phyloP scores from a whole-genome alignment of 2,329 filamentous ascomycete genomes.

The Fusarium coffeatum region DNA sequence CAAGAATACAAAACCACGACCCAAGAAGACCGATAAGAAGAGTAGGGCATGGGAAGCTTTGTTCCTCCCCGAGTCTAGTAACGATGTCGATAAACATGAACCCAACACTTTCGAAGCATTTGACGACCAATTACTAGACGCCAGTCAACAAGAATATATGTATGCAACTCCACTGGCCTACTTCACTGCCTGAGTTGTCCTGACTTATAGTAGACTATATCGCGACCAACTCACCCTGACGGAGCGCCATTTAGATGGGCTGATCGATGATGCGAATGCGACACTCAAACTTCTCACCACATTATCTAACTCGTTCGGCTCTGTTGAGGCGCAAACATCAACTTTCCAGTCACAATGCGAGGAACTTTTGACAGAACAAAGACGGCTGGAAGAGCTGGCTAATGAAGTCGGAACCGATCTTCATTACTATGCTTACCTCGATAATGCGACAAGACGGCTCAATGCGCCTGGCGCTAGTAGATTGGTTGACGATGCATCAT shows the following conservation, averaged over 20 bases:
- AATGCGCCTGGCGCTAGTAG: slow-evolving; percentile 92
- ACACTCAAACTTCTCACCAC: slow-evolving; percentile 81
- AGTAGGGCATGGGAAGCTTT: slow-evolving; percentile 65
- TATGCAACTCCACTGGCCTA: slow-evolving; percentile 56
- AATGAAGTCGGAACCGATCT: slow-evolving; percentile 88
- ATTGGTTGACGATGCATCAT: slow-evolving; percentile 84
- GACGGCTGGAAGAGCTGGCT: slow-evolving; percentile 79
- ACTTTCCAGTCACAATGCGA: slow-evolving; percentile 94
- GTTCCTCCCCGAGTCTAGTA: slow-evolving; percentile 47
- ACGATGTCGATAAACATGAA: slow-evolving; percentile 43
- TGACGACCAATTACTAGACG: slow-evolving; percentile 77
- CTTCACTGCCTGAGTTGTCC: slow-evolving; percentile 24
- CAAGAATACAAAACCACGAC: slow-evolving; percentile 60
- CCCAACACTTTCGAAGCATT: slow-evolving; percentile 50
- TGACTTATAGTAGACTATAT: slow-evolving; percentile 69
- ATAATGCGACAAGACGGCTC: slow-evolving; percentile 87
- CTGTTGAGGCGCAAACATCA: slow-evolving; percentile 91
- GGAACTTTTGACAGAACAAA: slow-evolving; percentile 84
- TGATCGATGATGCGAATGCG: slow-evolving; percentile 80
- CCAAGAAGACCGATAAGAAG: slow-evolving; percentile 54
- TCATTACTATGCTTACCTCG: slow-evolving; percentile 94
- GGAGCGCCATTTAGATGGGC: slow-evolving; percentile 81
- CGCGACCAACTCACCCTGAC: slow-evolving; percentile 84
- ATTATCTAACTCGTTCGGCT: slow-evolving; percentile 86
- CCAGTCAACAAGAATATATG: slow-evolving; percentile 88